A percentile compares a stretch with the other conserved stretches of the same genome.
These are phyloP conservation scores for Globisporangium cystogenes DNA, from an alignment of 352 stramenopile species.

Conservation along the genomic window DNA sequence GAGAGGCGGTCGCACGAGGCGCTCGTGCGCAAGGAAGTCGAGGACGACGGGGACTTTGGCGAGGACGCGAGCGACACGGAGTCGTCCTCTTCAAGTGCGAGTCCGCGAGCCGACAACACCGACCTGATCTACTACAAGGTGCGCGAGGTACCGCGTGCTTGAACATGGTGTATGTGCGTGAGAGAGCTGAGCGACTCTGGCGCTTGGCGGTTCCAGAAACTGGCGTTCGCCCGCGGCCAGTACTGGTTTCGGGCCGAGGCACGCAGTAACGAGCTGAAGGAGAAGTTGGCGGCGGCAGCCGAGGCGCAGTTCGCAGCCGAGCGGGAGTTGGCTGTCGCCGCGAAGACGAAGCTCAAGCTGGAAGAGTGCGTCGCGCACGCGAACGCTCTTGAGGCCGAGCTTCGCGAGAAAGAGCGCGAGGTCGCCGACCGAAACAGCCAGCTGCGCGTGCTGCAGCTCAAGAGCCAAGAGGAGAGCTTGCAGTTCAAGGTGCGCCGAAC, in stretches of 20 bases:
- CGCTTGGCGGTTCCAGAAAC: constrained; percentile 1
- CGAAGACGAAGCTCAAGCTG: constrained; percentile 4
- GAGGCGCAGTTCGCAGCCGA: background rate
- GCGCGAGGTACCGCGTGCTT: background rate
- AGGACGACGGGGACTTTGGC: constrained; percentile 5
- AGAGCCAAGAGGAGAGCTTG: constrained; percentile 12
- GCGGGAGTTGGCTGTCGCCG: background rate
- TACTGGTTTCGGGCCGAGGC: constrained; percentile 12
- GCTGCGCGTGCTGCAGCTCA: constrained; percentile 8
- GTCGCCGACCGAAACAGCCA: constrained; percentile 7
- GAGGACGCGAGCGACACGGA: constrained; percentile 4
- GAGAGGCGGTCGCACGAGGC: constrained; percentile 6
- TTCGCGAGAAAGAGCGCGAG: constrained; percentile 10
- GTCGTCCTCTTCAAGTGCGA: background rate
- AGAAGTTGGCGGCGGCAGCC: constrained; percentile 1
- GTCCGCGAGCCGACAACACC: constrained; percentile 1
- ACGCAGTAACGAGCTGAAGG: constrained; percentile 3
- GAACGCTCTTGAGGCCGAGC: constrained; percentile 1
- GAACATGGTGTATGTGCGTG: too few relatives aligned
- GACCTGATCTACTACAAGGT: constrained; percentile 8
- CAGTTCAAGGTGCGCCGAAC: constrained; percentile 12
- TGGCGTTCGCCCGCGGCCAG: constrained; percentile 3
- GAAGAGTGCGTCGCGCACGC: background rate
- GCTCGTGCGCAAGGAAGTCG: constrained; percentile 5
- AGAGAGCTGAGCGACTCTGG: background rate